phyloP scores from a whole-genome alignment of 805 yeast species.

The Kregervanrija delftensis region DNA sequence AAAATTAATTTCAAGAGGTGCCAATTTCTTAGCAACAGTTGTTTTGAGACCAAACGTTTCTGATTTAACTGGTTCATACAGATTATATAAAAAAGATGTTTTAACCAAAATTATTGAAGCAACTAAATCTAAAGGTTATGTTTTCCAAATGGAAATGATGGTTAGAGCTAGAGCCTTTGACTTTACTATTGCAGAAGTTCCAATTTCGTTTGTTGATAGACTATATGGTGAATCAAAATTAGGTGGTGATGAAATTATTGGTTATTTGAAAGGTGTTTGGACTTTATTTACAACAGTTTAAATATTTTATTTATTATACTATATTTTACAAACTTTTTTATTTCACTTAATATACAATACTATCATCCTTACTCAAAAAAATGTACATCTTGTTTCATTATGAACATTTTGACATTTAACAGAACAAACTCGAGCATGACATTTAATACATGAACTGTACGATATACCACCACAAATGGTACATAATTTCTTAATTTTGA shows the following conservation, averaged over 20 bases:
- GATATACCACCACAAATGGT: constrained; percentile 40
- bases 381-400: constrained; percentile 36
- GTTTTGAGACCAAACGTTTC: constrained; percentile 66
- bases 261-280: constrained; percentile 74
- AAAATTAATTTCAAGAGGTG: constrained; percentile 71
- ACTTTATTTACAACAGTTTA: constrained; percentile 55
- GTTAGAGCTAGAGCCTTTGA: constrained; percentile 73
- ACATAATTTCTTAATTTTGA: constrained; percentile 34
- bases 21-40: constrained; percentile 68
- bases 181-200: constrained; percentile 71
- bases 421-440: constrained; percentile 35
- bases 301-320: not conserved
- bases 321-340: not conserved
- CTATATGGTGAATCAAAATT: constrained; percentile 72
- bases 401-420: constrained; percentile 35
- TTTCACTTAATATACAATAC: not conserved
- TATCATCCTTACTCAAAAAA: constrained; percentile 15
- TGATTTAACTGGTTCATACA: constrained; percentile 72
- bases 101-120: constrained; percentile 58
- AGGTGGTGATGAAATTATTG: constrained; percentile 77
- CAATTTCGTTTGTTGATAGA: constrained; percentile 72
- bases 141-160: constrained; percentile 86
- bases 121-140: constrained; percentile 72
- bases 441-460: constrained; percentile 34
- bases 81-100: constrained; percentile 66